Percentiles rank a stretch among this genome's conserved stretches.
phyloP scores from a whole-genome alignment of 2,329 filamentous ascomycete genomes.

The Penicillium italicum region DNA sequence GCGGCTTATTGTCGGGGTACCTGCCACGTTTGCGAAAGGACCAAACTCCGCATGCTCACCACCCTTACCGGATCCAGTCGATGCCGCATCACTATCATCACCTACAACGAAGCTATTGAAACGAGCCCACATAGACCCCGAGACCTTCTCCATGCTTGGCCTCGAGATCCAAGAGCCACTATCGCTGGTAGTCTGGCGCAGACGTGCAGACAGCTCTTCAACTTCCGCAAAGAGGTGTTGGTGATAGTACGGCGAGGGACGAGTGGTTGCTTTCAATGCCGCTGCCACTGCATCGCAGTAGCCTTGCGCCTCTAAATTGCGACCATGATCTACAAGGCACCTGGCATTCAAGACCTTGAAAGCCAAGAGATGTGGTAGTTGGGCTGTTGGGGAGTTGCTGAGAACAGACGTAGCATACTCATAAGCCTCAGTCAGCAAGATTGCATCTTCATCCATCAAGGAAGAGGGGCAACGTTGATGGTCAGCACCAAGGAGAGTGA shows the following conservation, averaged over 20 bases:
- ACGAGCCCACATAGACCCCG: conserved; percentile 80
- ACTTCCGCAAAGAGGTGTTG: conserved; percentile 67
- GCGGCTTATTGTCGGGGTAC: conserved; percentile 70
- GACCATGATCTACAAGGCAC: conserved; percentile 77
- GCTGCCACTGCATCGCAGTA: conserved; percentile 84
- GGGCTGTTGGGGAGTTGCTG: conserved; percentile 53
- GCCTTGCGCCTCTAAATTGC: conserved; percentile 75
- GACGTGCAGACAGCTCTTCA: conserved; percentile 76
- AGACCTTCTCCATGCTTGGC: conserved; percentile 93
- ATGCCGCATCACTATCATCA: conserved; percentile 70
- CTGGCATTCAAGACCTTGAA: conserved; percentile 91
- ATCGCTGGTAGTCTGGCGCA: conserved; percentile 82
- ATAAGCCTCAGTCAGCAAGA: conserved; percentile 94
- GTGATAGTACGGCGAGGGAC: conserved; percentile 83
- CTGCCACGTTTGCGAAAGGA: conserved; percentile 76
- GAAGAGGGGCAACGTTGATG: conserved; percentile 68
- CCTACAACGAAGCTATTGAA: conserved; percentile 97
- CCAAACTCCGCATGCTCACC: conserved; percentile 58
- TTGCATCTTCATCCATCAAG: conserved; percentile 74
- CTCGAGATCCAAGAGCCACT: conserved; percentile 86
- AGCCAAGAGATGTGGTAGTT: conserved; percentile 75
- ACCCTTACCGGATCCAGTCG: conserved; percentile 55
- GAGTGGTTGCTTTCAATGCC: conserved; percentile 75
- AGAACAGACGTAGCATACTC: conserved; percentile 81
- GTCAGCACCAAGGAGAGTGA: conserved; percentile 82